Evolutionary conservation across 768 basidiomycete species (phyloP).

Genomic region (Strobilomyces confusus): DNA sequence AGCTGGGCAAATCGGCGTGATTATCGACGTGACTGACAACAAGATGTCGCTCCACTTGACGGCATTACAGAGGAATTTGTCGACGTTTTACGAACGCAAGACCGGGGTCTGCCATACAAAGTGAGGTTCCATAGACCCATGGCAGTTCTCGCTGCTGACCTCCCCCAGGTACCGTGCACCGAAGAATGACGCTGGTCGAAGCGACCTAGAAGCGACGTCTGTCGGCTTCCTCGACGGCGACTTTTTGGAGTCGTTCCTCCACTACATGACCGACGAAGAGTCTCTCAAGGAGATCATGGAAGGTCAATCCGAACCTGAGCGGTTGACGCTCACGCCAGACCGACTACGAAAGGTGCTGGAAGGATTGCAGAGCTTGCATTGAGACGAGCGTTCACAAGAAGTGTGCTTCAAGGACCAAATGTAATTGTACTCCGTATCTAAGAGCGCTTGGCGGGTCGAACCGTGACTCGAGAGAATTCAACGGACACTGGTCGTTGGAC

Average conservation of each 20-base stretch:
- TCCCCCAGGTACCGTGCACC: constrained; percentile 65
- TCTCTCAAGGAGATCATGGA: constrained; percentile 35
- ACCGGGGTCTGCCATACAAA: constrained; percentile 59
- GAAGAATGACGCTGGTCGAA: constrained; percentile 49
- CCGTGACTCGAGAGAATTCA: too few relatives aligned
- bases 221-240: constrained; percentile 88
- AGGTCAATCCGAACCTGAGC: background rate
- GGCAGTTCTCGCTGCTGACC: background rate
- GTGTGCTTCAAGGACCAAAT: constrained; percentile 1
- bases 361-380: constrained; percentile 42
- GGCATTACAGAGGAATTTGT: constrained; percentile 73
- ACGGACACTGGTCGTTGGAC: too few relatives aligned
- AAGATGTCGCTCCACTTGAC: constrained; percentile 55
- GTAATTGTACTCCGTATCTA: constrained; percentile 3
- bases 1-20: constrained; percentile 72
- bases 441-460: too few relatives aligned
- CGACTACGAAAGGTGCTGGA: constrained; percentile 36
- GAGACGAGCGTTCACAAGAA: constrained; percentile 20
- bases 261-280: constrained; percentile 35
- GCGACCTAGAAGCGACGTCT: constrained; percentile 52
- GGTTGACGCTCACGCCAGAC: background rate
- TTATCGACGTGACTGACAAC: constrained; percentile 56
- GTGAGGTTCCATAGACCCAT: constrained; percentile 35
- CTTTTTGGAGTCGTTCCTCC: constrained; percentile 68
- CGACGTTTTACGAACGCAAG: constrained; percentile 43